Evolutionary conservation across 2,329 filamentous ascomycete species (phyloP), one percentile per base, ranked within the genome.

Genomic region (Paecilomyces sp.): DNA sequence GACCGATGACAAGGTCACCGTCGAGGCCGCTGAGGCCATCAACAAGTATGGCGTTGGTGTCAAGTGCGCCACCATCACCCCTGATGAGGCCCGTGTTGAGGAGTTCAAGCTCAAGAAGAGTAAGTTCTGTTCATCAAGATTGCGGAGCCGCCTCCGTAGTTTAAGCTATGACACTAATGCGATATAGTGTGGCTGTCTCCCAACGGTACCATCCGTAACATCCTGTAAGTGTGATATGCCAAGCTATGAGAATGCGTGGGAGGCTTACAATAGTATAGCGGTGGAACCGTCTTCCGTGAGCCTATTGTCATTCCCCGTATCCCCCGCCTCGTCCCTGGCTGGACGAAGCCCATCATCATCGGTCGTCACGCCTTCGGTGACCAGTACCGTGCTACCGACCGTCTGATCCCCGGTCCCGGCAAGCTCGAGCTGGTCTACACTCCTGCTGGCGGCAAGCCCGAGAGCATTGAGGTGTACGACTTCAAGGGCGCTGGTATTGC

Each of bases 101-200:
- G 94, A 97, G 80, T 99, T 97, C 80, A 92, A 97, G 76, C 85
- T 99, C 69, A 99, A 97, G 89, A 88, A 97, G 83, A 97, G 89
- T 92, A 80, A 77, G 88, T 68, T 58, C 36, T n/a, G 41, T 55
- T 24, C 28, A 55, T 47, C 18, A 77, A 41, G 12, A n/a, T 53
- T 51, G 30, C 31, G 15, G 13, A 47, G 18, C 15, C 62, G 34
- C 8, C 36, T 47, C 8, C 36, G 6, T 47, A 18, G n/a, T 47
- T 12, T 47, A 15, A 22, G 7, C n/a, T n/a, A n/a, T 6, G 8
- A 6, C 7, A 22, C 36, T 47, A 47, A 47, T 18, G 8, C 36
- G 11, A 7, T 55, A 50, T 67, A 92, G 89, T 97, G 94, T 99
- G 94, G 94, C 85, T 97, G 61, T 96, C 91, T 59, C 94, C 94